Conservation (phyloP, 2,329 filamentous ascomycete species). For the Ascochyta pisi region DNA sequence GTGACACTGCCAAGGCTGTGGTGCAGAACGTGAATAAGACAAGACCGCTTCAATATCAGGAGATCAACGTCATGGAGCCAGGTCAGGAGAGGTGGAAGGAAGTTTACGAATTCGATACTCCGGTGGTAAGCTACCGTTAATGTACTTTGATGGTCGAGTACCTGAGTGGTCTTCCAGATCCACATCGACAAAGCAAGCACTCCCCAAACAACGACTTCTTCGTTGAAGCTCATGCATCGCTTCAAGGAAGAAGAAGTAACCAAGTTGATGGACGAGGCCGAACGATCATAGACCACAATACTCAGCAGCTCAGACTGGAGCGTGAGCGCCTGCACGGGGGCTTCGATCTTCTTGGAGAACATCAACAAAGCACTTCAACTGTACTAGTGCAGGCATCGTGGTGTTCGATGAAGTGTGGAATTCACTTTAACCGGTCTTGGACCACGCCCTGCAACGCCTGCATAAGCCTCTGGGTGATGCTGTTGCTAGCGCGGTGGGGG, state of each 20-base stretch:
- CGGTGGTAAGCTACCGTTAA: slow-evolving; percentile 65
- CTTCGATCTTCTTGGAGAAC: too few species aligned
- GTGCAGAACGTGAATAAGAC: slow-evolving; percentile 72
- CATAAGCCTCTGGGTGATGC: slow-evolving; percentile 11
- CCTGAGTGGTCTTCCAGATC: slow-evolving; percentile 52
- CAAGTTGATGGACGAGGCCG: slow-evolving; percentile 68
- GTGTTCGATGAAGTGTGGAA: too few species aligned
- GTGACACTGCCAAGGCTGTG: slow-evolving; percentile 70
- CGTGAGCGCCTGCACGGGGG: too few species aligned
- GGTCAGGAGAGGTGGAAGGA: slow-evolving; percentile 71
- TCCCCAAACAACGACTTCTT: slow-evolving; percentile 61
- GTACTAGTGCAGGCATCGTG: too few species aligned
- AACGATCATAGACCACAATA: slow-evolving; percentile 19
- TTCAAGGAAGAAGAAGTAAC: slow-evolving; percentile 72
- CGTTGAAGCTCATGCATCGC: slow-evolving; percentile 78
- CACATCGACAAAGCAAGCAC: slow-evolving; percentile 65
- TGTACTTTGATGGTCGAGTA: slow-evolving; percentile 20
- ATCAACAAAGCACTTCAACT: too few species aligned
- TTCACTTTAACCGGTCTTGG: background rate
- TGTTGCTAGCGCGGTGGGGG: slow-evolving; percentile 20
- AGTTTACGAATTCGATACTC: slow-evolving; percentile 81
- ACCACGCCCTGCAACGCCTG: slow-evolving; percentile 5
- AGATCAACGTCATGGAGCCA: slow-evolving; percentile 72
- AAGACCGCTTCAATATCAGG: slow-evolving; percentile 71
- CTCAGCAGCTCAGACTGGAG: background rate